Conservation (phyloP, 208 protist species). For the Angomonas desouzai region DNA sequence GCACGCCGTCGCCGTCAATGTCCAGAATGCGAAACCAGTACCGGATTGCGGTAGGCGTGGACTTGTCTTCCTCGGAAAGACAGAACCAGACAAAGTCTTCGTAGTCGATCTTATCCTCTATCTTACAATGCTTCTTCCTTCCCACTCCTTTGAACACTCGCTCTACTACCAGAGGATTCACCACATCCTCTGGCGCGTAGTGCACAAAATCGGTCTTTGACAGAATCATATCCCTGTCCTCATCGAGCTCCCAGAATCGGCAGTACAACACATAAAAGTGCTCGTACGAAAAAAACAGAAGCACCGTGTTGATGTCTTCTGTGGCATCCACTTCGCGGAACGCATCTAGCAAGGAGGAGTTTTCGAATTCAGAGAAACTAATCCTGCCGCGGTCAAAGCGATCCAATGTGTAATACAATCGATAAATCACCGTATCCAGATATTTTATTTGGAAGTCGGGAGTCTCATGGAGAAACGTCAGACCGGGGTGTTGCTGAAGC, state of each 20-base stretch:
- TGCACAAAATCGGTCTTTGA: slow-evolving; percentile 77
- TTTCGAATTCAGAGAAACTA: slow-evolving; percentile 66
- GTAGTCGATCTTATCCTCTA: slow-evolving; percentile 79
- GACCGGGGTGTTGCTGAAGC: slow-evolving; percentile 88
- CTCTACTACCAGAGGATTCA: slow-evolving; percentile 80
- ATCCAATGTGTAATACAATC: slow-evolving; percentile 95
- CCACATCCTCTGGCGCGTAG: slow-evolving; percentile 78
- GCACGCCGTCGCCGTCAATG: slow-evolving; percentile 92
- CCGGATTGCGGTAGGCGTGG: slow-evolving; percentile 75
- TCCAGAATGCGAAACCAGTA: slow-evolving; percentile 96
- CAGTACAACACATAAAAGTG: slow-evolving; percentile 99
- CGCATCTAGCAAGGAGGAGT: slow-evolving; percentile 70
- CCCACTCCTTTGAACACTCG: slow-evolving; percentile 71
- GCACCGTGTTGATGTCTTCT: slow-evolving; percentile 88
- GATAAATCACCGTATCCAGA: slow-evolving; percentile 92
- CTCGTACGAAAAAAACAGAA: slow-evolving; percentile 98
- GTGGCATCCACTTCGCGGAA: slow-evolving; percentile 80
- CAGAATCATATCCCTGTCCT: slow-evolving; percentile 92
- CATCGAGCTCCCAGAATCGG: slow-evolving; percentile 98
- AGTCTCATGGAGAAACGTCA: slow-evolving; percentile 90
- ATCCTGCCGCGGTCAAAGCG: slow-evolving; percentile 77
- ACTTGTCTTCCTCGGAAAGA: slow-evolving; percentile 96
- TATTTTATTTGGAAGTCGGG: slow-evolving; percentile 95
- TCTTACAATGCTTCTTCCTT: slow-evolving; percentile 30
- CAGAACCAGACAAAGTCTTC: slow-evolving; percentile 97